phyloP scores from a whole-genome alignment of 2,329 filamentous ascomycete species.

The Paramyrothecium roridum region DNA sequence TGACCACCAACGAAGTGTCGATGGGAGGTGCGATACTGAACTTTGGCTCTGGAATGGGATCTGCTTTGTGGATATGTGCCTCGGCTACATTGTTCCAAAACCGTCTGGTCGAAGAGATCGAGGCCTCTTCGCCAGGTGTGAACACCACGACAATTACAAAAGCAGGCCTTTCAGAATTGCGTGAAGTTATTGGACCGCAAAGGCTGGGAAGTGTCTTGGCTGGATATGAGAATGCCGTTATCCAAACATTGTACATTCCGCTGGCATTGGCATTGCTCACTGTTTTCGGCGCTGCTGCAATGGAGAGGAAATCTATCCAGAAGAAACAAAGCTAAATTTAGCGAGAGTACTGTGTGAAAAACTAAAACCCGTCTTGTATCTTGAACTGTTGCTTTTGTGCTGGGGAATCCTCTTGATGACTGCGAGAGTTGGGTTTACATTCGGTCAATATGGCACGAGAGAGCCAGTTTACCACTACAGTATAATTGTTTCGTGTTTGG shows the following conservation, averaged over 20 bases:
- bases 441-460: no score
- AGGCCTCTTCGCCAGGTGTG: constrained; percentile 5
- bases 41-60: constrained; percentile 17
- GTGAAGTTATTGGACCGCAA: constrained; percentile 8
- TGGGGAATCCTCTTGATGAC: no score
- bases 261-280: constrained; percentile 12
- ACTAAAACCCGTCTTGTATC: no score
- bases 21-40: constrained; percentile 17
- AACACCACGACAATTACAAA: constrained; percentile 8
- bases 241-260: constrained; percentile 18
- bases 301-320: constrained; percentile 17
- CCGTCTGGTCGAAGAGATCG: constrained; percentile 11
- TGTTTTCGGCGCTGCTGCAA: constrained; percentile 13
- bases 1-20: constrained; percentile 14
- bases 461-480: no score
- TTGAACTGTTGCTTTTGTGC: no score
- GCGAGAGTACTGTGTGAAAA: no score
- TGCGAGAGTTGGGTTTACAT: no score
- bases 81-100: constrained; percentile 18
- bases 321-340: constrained; percentile 11
- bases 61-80: constrained; percentile 17
- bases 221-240: constrained; percentile 16
- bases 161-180: constrained; percentile 10
- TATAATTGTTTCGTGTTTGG: no score
- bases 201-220: constrained; percentile 9